Evolutionary conservation across 805 yeast species (phyloP), one percentile per base, ranked within the genome.

Genomic region (Wickerhamiella siamensis): DNA sequence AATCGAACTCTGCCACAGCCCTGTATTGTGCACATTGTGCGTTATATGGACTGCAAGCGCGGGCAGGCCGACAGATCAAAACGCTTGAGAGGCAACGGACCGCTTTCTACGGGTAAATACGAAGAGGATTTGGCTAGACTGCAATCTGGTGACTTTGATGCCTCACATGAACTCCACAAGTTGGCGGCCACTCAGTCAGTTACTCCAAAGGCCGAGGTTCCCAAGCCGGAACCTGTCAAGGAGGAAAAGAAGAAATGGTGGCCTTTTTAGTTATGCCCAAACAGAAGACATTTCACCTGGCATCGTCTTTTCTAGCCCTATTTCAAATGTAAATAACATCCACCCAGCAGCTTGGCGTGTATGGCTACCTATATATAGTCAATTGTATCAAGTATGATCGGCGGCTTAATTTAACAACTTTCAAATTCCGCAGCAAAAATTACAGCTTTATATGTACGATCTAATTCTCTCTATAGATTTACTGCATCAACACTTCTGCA

Each of bases 1-100:
- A 68, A 77, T 36, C 69, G 70, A 43, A 81, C 83, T 36, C 63
- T 88, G 20, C 98, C 98, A 1, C 94, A 83, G 56, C 70, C 84
- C 33, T 88, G 98, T 55, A 70, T 75, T 40, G 86, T 91, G 12
- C 83, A 83, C 53, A 74, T 87, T 66, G 70, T 76, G 48, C 80
- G 94, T 4, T 88, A 83, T 56, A 66, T 87, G 67, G 94, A 87
- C 45, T 88, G 98, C 64, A 82, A 80, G 50, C 74, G 79, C 53
- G 97, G 97, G 10, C 78, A 79, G 55, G 82, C 87, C 41, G 96
- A 87, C 53, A 82, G 86, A 84, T 63, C 61, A 34, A 87, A 84
- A 58, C 71, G 98, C 50, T 82, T 88, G 63, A 70, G 84, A 55
- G 97, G 97, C 3, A 88, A 88, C 56, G 98, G 94, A 0, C 86